These are phyloP conservation scores for Vinca minor DNA, from an alignment of 257 asterid species.

Conservation along the genomic window DNA sequence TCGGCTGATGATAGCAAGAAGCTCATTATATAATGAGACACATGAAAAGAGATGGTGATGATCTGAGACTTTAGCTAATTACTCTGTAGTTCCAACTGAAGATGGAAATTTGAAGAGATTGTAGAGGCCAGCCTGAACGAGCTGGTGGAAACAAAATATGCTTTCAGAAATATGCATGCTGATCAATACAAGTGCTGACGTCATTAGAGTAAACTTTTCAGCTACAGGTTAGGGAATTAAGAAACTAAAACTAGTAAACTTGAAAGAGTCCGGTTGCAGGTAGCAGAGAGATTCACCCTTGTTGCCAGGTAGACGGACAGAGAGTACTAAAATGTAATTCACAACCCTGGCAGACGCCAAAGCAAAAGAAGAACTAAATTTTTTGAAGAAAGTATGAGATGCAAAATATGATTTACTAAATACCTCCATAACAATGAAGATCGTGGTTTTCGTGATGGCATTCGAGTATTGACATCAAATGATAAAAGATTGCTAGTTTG, in stretches of 20 bases:
- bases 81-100: background rate
- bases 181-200: background rate
- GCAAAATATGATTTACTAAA: slow-evolving; percentile 13
- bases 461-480: slow-evolving; percentile 48
- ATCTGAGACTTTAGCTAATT: background rate
- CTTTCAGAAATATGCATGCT: background rate
- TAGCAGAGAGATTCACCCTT: background rate
- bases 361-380: background rate
- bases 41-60: background rate
- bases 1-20: background rate
- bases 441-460: slow-evolving; percentile 73
- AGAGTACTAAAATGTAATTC: background rate
- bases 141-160: background rate
- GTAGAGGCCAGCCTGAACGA: background rate
- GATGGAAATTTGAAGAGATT: background rate
- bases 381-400: background rate
- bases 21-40: background rate
- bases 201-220: background rate
- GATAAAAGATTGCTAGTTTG: slow-evolving; percentile 41
- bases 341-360: background rate
- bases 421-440: slow-evolving; percentile 98
- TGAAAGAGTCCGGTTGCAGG: background rate
- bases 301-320: background rate
- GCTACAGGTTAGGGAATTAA: background rate
- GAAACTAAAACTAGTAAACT: background rate